Percentiles rank a stretch among this genome's conserved stretches.
Evolutionary conservation across 352 stramenopile genomes (phyloP).

Genomic region (Phytophthora pisi): DNA sequence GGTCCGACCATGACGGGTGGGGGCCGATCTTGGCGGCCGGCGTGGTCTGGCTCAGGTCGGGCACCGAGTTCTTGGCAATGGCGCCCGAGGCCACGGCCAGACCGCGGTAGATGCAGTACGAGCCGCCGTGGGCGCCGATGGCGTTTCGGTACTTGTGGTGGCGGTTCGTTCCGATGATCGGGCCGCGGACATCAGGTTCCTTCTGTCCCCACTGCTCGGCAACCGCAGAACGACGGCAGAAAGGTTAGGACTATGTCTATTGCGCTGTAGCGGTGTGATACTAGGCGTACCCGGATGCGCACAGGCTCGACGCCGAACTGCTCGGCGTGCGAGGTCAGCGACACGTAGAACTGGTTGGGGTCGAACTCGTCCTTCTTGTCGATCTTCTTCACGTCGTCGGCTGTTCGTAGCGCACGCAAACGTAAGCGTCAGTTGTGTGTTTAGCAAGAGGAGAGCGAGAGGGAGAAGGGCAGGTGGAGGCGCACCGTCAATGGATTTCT

Average conservation of each 20-base stretch:
- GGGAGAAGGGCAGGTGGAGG: not conserved
- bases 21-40: conserved; percentile 98
- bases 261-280: not conserved
- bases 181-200: conserved; percentile 90
- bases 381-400: conserved; percentile 83
- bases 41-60: conserved; percentile 92
- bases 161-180: conserved; percentile 96
- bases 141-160: conserved; percentile 97
- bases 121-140: conserved; percentile 97
- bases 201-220: conserved; percentile 91
- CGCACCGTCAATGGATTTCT: conserved; percentile 88
- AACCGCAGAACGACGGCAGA: conserved; percentile 1
- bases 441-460: not conserved
- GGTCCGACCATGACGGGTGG: conserved; percentile 94
- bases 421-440: conserved; percentile 6
- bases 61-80: conserved; percentile 69
- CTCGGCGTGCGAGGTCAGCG: conserved; percentile 86
- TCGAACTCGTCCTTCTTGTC: conserved; percentile 88
- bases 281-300: conserved; percentile 68
- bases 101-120: conserved; percentile 99
- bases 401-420: conserved; percentile 33
- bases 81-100: conserved; percentile 90
- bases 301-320: conserved; percentile 89
- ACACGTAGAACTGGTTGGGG: conserved; percentile 88
- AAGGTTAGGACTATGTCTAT: conserved; percentile 8